These are phyloP conservation scores for Globisporangium cederbergense DNA, from an alignment of 352 stramenopile species.

Conservation along the genomic window DNA sequence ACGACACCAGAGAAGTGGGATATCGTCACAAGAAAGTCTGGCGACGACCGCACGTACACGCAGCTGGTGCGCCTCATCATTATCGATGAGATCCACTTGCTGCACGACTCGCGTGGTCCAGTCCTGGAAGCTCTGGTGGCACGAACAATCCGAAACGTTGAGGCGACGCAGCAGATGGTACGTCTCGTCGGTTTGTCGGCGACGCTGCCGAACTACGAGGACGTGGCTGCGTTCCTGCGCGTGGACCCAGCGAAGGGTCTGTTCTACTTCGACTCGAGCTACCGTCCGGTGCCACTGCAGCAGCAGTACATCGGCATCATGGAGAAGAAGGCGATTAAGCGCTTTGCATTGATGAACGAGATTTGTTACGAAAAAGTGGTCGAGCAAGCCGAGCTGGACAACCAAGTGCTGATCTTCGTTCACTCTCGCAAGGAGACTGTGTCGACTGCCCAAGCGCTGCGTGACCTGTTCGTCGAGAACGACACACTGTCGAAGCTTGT, in stretches of 20 bases:
- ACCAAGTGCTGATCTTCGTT: constrained; percentile 99
- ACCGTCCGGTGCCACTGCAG: constrained; percentile 97
- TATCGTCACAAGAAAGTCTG: constrained; percentile 99
- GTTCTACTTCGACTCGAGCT: constrained; percentile 99
- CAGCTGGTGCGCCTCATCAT: constrained; percentile 98
- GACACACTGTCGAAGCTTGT: constrained; percentile 95
- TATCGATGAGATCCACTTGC: constrained; percentile 99
- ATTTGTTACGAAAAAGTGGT: constrained; percentile 99
- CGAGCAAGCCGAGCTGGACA: constrained; percentile 91
- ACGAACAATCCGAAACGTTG: constrained; percentile 97
- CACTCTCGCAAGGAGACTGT: constrained; percentile 98
- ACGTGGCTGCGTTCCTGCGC: constrained; percentile 98
- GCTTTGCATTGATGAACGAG: constrained; percentile 99
- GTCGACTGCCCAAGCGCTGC: constrained; percentile 95
- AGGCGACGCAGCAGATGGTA: constrained; percentile 96
- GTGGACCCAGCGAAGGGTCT: constrained; percentile 97
- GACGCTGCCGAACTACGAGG: constrained; percentile 99
- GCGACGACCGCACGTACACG: constrained; percentile 96
- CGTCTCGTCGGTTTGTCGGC: constrained; percentile 97
- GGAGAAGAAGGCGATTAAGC: constrained; percentile 99
- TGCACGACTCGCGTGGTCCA: constrained; percentile 98
- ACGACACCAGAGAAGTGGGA: constrained; percentile 99
- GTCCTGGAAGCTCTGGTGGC: constrained; percentile 98
- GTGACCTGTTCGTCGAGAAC: constrained; percentile 94
- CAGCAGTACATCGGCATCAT: constrained; percentile 99